phyloP scores from a whole-genome alignment of 2,329 filamentous ascomycete species.

The Colletotrichum sp. region DNA sequence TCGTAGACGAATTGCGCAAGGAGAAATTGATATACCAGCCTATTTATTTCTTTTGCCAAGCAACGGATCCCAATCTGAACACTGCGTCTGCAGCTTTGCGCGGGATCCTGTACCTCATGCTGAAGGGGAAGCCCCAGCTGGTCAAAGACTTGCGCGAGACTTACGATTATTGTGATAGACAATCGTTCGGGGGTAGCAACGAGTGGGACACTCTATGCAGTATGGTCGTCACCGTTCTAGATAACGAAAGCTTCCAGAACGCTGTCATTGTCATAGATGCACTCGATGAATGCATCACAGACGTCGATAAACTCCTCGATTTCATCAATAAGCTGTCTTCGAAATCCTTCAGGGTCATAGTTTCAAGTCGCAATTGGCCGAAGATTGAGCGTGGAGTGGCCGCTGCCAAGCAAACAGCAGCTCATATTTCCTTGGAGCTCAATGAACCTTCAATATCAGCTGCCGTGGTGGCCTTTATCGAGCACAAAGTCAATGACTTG shows the following conservation, averaged over 20 bases:
- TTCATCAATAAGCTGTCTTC: slow-evolving; percentile 27
- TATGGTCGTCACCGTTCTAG: slow-evolving; percentile 44
- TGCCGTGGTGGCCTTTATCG: slow-evolving; percentile 40
- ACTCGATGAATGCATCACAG: neutral
- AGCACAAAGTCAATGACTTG: slow-evolving; percentile 32
- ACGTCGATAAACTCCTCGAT: slow-evolving; percentile 33
- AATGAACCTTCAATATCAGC: slow-evolving; percentile 35
- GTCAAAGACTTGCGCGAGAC: neutral
- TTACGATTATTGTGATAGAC: slow-evolving; percentile 27
- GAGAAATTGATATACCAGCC: neutral
- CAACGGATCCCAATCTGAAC: slow-evolving; percentile 38
- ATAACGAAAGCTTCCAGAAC: slow-evolving; percentile 30
- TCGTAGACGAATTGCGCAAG: slow-evolving; percentile 36
- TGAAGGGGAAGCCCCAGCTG: slow-evolving; percentile 13
- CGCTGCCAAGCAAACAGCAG: slow-evolving; percentile 10
- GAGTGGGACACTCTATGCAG: slow-evolving; percentile 35
- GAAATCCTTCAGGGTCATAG: slow-evolving; percentile 43
- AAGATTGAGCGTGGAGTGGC: slow-evolving; percentile 39
- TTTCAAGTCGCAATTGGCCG: slow-evolving; percentile 47
- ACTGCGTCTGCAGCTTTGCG: slow-evolving; percentile 44
- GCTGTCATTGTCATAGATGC: slow-evolving; percentile 39
- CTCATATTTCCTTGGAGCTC: slow-evolving; percentile 37
- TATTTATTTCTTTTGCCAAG: slow-evolving; percentile 48
- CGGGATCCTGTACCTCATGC: slow-evolving; percentile 46
- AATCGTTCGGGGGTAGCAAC: slow-evolving; percentile 39